Conservation (phyloP, 2,329 filamentous ascomycete species). For the Claviceps sp. region DNA sequence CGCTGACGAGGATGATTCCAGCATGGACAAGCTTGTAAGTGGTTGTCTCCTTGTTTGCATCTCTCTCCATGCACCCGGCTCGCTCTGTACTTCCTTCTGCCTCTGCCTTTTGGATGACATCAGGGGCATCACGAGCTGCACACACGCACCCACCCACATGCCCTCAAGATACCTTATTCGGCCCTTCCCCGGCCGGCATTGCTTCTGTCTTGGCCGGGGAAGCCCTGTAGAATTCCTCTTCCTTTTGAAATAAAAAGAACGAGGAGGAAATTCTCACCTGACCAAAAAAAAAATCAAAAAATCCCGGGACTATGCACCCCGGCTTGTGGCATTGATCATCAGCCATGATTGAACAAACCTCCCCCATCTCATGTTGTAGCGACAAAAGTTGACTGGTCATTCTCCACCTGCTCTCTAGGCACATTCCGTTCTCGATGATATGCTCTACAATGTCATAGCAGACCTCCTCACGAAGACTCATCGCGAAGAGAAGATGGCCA, state of each 20-base stretch:
- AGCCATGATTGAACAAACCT: not conserved
- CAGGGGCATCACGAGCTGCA: constrained; percentile 1
- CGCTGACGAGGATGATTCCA: constrained; percentile 35
- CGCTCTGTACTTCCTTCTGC: not conserved
- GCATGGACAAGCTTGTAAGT: constrained; percentile 48
- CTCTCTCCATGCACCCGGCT: constrained; percentile 3
- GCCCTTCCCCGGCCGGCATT: not conserved
- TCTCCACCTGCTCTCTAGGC: constrained; percentile 26
- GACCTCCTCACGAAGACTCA: constrained; percentile 63
- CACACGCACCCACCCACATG: constrained; percentile 5
- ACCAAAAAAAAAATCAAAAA: not conserved
- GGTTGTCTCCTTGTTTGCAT: not conserved
- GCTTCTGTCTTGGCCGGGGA: not conserved
- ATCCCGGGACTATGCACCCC: not conserved
- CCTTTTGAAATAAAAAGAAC: not conserved
- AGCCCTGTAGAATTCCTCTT: not conserved
- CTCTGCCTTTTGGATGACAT: not conserved
- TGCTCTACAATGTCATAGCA: constrained; percentile 64
- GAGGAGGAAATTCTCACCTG: too few relatives aligned
- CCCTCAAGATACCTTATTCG: not conserved
- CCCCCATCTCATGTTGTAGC: too few relatives aligned
- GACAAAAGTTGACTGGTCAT: not conserved
- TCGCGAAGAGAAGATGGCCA: constrained; percentile 64
- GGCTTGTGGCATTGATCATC: not conserved
- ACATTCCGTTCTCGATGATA: constrained; percentile 57